These are phyloP conservation scores for Lasiodiplodia sp. DNA, from an alignment of 2,329 filamentous ascomycete genomes.

Conservation along the genomic window DNA sequence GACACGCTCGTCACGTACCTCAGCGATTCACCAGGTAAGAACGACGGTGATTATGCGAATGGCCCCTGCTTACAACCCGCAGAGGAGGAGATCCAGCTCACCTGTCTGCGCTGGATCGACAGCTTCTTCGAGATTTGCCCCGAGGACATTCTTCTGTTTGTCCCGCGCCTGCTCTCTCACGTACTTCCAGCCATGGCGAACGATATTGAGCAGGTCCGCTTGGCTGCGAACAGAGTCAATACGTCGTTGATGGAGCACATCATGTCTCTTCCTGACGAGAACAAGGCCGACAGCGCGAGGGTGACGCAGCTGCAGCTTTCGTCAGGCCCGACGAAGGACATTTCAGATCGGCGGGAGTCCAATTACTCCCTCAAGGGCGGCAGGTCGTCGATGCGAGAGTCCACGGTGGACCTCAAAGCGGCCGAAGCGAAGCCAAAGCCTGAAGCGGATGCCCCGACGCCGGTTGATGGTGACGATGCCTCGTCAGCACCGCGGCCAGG, in stretches of 20 bases:
- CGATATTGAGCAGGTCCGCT: conserved; percentile 85
- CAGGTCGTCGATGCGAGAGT: conserved; percentile 28
- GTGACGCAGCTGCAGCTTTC: conserved; percentile 52
- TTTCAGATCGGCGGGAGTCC: conserved; percentile 50
- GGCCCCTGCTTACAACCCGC: conserved; percentile 39
- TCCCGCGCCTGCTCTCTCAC: conserved; percentile 88
- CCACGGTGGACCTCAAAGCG: conserved; percentile 41
- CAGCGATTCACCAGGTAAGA: conserved; percentile 77
- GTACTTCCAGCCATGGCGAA: conserved; percentile 94
- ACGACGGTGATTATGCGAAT: neutral
- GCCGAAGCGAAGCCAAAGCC: conserved; percentile 42
- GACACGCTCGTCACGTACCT: conserved; percentile 91
- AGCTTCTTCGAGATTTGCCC: conserved; percentile 97
- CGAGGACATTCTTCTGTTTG: conserved; percentile 93
- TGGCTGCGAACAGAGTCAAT: conserved; percentile 89
- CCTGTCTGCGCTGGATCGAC: conserved; percentile 93
- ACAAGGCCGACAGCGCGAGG: conserved; percentile 50
- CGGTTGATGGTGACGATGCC: conserved; percentile 54
- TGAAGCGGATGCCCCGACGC: conserved; percentile 47
- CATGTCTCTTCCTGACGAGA: conserved; percentile 79
- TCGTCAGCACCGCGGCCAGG: conserved; percentile 54
- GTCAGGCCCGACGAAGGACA: conserved; percentile 48
- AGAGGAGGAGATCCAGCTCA: conserved; percentile 92
- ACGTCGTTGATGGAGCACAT: conserved; percentile 92
- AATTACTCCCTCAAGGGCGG: conserved; percentile 40